Conservation (phyloP, 108 stramenopile genomes). For the Fistulifera solaris region DNA sequence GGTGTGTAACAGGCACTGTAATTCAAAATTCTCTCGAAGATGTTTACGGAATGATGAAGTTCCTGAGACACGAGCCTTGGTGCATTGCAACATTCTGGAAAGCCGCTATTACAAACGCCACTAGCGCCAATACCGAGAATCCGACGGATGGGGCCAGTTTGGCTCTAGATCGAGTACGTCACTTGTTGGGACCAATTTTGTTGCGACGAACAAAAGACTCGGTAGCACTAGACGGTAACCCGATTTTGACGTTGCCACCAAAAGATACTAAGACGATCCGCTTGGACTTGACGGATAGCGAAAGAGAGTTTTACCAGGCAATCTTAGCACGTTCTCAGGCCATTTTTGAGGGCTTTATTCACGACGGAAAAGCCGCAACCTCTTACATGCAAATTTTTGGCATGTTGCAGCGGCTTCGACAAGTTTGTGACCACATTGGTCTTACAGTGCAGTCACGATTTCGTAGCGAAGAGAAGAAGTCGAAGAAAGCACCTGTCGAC, state of each 20-base stretch:
- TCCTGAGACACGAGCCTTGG: slow-evolving; percentile 79
- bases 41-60: slow-evolving; percentile 66
- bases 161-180: slow-evolving; percentile 60
- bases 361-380: slow-evolving; percentile 57
- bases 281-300: slow-evolving; percentile 47
- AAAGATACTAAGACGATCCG: slow-evolving; percentile 52
- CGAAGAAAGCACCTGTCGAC: neutral
- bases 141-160: slow-evolving; percentile 11
- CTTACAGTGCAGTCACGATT: slow-evolving; percentile 55
- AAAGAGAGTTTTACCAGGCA: slow-evolving; percentile 78
- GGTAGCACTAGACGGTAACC: slow-evolving; percentile 51
- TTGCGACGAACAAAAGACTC: slow-evolving; percentile 73
- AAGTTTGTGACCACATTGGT: slow-evolving; percentile 76
- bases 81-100: slow-evolving; percentile 67
- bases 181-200: slow-evolving; percentile 61
- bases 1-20: slow-evolving; percentile 80
- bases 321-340: slow-evolving; percentile 49
- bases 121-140: slow-evolving; percentile 13
- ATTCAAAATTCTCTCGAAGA: slow-evolving; percentile 78
- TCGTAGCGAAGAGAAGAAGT: slow-evolving; percentile 24
- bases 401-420: slow-evolving; percentile 65
- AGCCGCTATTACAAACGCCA: slow-evolving; percentile 40
- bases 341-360: slow-evolving; percentile 67
- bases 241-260: slow-evolving; percentile 65
- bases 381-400: slow-evolving; percentile 79